Base-by-base conservation (phyloP, 78 protist species). In the Dictyostelium purpureum region DNA sequence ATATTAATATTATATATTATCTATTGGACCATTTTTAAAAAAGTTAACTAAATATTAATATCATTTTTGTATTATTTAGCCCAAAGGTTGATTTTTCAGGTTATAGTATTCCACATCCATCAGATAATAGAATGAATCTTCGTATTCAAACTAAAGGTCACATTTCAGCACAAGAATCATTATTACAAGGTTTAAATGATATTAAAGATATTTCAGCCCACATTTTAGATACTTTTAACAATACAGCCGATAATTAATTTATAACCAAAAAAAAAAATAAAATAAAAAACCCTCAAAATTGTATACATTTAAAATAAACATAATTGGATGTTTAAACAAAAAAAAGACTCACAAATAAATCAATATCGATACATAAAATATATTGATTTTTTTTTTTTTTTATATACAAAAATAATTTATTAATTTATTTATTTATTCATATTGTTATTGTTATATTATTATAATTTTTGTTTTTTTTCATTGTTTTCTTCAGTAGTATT, bases 71-170 rank as follows among this genome's bases (percentile, higher is more conserved):
- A 14, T 18, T 26, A 26, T 24, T 5, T 59, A 89, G 94, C 10
- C 94, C 94, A 40, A 76, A 78, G 40, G 94, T 89, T 38, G 82
- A 73, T 59, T 89, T 89, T 31, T 79, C 94, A 80, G 94, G 94
- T 74, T 89, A 89, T 74, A 78, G 89, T 89, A 66, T 89, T 61
- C 94, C 94, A 80, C 94, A 89, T 78, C 94, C 94, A 47, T 89
- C 94, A 73, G 88, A 89, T 45, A 79, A 79, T 61, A 80, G 82
- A 69, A 67, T 89, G 89, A 89, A 89, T 65, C 40, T 89, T 47
- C 87, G 94, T 78, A 74, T 89, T 19, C 94, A 89, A 69, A 89
- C 94, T 35, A 76, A 59, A 56, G 65, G 33, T n/a, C 19, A 56
- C 24, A 56, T 56, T 1, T 35, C 91, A 70, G 79, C 91, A 85